These are phyloP conservation scores for Cordyceps pruinosa DNA, from an alignment of 2,329 filamentous ascomycete species.

Conservation along the genomic window DNA sequence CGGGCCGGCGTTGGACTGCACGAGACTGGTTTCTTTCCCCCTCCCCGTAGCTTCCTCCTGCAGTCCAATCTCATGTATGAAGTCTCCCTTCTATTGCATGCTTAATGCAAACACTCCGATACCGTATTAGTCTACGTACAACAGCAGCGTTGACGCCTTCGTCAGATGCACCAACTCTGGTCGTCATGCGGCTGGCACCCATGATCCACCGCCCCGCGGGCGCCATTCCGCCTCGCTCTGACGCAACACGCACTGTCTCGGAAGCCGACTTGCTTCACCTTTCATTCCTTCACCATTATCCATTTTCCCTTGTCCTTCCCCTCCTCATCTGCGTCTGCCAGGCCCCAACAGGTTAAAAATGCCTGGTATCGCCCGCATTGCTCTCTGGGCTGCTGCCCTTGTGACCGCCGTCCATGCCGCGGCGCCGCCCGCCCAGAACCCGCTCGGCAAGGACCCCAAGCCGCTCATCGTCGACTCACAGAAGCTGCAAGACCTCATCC, in stretches of 20 bases:
- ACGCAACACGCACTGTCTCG: background rate
- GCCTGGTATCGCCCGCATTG: background rate
- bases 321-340: no score
- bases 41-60: no score
- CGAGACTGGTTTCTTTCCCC: no score
- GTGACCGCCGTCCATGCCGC: background rate
- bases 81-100: no score
- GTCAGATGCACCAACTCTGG: no score
- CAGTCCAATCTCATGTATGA: no score
- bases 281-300: background rate
- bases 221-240: background rate
- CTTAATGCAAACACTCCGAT: no score
- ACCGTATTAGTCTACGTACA: no score
- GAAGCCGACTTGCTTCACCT: background rate
- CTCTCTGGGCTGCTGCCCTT: background rate
- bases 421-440: background rate
- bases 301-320: background rate
- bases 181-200: no score
- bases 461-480: slow-evolving; percentile 45
- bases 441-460: slow-evolving; percentile 13
- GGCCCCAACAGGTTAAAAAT: background rate
- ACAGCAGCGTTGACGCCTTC: no score
- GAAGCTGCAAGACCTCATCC: slow-evolving; percentile 51
- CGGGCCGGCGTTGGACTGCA: no score
- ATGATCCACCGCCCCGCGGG: background rate